Percentiles rank a stretch among this genome's conserved stretches.
Conservation (phyloP, 1,284 basidiomycete genomes). For the Leccinum fallax region DNA sequence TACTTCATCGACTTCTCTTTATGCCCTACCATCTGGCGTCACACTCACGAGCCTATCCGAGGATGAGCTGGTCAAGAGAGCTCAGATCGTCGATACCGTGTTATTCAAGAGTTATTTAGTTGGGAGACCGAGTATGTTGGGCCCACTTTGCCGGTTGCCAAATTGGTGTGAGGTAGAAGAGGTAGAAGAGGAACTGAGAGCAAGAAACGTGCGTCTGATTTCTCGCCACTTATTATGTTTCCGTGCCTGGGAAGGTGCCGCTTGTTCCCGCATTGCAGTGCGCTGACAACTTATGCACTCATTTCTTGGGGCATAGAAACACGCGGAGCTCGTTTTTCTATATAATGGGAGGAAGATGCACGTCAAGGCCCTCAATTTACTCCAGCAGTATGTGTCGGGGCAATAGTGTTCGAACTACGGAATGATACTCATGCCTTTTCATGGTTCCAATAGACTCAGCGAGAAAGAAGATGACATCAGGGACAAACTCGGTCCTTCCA, state of each 20-base stretch:
- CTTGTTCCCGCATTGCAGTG: not conserved
- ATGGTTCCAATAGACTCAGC: conserved; percentile 57
- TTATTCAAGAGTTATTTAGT: conserved; percentile 93
- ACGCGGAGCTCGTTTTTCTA: conserved; percentile 86
- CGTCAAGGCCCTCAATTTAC: conserved; percentile 78
- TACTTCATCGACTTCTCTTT: conserved; percentile 70
- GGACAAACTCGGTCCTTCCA: conserved; percentile 83
- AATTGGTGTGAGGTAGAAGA: conserved; percentile 99
- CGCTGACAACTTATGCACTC: not conserved
- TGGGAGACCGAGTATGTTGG: conserved; percentile 82
- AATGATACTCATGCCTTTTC: not conserved
- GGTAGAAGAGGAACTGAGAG: conserved; percentile 86
- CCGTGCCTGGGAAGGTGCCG: not conserved
- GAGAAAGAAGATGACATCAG: conserved; percentile 77
- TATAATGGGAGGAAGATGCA: conserved; percentile 98
- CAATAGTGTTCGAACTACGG: not conserved
- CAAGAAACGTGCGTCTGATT: conserved; percentile 64
- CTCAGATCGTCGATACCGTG: conserved; percentile 94
- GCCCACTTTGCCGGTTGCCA: conserved; percentile 85
- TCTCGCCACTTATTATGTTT: not conserved
- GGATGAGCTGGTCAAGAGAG: conserved; percentile 82
- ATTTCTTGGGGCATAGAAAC: conserved; percentile 62
- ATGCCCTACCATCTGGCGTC: conserved; percentile 66
- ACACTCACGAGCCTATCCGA: conserved; percentile 72
- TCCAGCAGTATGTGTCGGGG: conserved; percentile 61